Percentiles rank a stretch among this genome's conserved stretches.
Evolutionary conservation across 2,329 filamentous ascomycete species (phyloP).

Genomic region (Aschersonia sp.): DNA sequence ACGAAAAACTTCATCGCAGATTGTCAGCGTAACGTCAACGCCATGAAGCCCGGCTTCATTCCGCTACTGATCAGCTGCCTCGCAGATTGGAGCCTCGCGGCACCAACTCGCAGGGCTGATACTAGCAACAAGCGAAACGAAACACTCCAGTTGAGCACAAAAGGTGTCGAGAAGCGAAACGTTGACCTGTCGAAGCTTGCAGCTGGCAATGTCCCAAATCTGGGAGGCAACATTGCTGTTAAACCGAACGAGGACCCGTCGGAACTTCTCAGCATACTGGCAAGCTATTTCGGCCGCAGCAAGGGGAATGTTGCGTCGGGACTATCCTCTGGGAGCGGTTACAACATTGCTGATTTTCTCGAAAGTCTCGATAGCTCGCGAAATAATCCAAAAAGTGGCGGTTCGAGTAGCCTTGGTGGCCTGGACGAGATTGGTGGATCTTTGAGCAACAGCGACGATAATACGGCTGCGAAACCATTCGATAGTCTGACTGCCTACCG

Average conservation of each 20-base stretch:
- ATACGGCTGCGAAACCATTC: too few species aligned
- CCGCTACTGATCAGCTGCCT: constrained; percentile 1
- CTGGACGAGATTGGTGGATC: neutral
- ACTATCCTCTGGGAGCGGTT: neutral
- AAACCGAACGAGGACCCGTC: neutral
- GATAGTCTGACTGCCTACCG: too few species aligned
- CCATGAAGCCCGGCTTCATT: constrained; percentile 3
- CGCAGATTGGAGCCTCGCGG: constrained; percentile 1
- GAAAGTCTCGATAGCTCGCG: neutral
- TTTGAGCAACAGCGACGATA: too few species aligned
- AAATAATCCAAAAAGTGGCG: neutral
- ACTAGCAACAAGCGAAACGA: neutral
- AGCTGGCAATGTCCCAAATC: neutral
- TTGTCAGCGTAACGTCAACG: neutral
- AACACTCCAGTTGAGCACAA: neutral
- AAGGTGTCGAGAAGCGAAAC: neutral
- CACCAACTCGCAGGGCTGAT: neutral
- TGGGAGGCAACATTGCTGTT: neutral
- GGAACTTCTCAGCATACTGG: neutral
- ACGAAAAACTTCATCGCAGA: neutral
- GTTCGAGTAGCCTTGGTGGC: neutral
- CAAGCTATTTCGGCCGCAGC: neutral
- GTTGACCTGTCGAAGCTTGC: neutral
- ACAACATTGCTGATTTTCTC: neutral
- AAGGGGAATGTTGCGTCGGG: neutral